Base-by-base conservation (phyloP, 2,329 filamentous ascomycete species). In the Colletotrichum sansevieriae region DNA sequence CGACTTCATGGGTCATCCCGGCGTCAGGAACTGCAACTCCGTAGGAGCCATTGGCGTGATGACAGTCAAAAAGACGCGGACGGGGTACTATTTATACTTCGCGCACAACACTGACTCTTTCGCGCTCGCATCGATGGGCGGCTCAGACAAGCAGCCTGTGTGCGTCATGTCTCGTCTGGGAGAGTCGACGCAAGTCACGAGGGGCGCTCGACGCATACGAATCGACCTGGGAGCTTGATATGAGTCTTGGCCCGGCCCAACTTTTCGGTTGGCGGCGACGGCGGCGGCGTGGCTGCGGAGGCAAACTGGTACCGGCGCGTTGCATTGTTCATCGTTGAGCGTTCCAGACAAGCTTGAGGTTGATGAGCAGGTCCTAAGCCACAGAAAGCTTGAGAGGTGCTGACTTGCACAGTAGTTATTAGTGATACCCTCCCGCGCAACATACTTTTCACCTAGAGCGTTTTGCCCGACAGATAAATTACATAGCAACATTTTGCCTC, bases 1-100 rank as follows among this genome's bases (percentile, higher is more conserved):
- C n/a, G 96, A 98, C 76, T 99, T 99, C 77, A 96, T 97, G 90
- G 87, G 90, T 51, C 96, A 98, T 76, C 92, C 94, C 0, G 93
- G 94, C 58, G 95, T 99, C 71, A 86, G 84, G 73, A 85, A 91
- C 74, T 96, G 94, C 74, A 88, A 91, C 63, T 95, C 93, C 11
- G 85, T 89, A n/a, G 94, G 93, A 3, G 95, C 95, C 35, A 97
- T 99, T 75, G 96, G 96, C 2, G 88, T 97, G 66, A 90, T 99
- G 83, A 90, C 90, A 1, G 92, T 98, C 74, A 98, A 98, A 82
- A 96, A 94, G 82, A 91, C 88, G 0, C 84, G 83, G 12, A 85
- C 88, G 22, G 94, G 94, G 1, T 89, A 93, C 72, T 94, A 92
- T 76, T 87, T 99, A 59, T 95, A 95, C 79, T 99, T 97, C 82